Evolutionary conservation across 768 basidiomycete genomes (phyloP).

Genomic region (Mycena filopes): DNA sequence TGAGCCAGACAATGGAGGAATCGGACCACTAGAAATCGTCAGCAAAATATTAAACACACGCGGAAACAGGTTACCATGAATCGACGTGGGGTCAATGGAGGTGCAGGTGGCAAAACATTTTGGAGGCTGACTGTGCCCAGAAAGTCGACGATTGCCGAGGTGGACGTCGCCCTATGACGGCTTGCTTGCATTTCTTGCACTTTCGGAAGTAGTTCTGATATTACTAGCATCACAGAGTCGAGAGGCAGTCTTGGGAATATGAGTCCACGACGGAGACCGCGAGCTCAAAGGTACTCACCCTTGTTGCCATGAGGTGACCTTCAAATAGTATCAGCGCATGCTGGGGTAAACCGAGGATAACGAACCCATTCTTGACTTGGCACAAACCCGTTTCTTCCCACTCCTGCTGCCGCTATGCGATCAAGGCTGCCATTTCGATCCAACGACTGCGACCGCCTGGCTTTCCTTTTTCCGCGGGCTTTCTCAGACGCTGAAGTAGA

Average conservation of each 20-base stretch:
- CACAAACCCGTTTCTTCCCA: conserved; percentile 92
- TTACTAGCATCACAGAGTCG: conserved; percentile 87
- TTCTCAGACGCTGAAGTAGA: conserved; percentile 76
- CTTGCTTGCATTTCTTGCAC: conserved; percentile 83
- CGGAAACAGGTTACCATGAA: conserved; percentile 70
- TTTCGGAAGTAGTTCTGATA: conserved; percentile 88
- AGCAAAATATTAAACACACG: conserved; percentile 5
- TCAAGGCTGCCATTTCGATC: conserved; percentile 67
- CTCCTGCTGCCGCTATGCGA: conserved; percentile 69
- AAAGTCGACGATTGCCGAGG: conserved; percentile 78
- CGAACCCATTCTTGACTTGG: conserved; percentile 97
- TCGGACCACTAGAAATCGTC: conserved; percentile 81
- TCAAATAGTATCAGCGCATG: not conserved
- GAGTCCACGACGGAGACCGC: conserved; percentile 18
- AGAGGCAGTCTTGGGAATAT: conserved; percentile 75
- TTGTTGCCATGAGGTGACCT: conserved; percentile 97
- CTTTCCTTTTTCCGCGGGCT: conserved; percentile 91
- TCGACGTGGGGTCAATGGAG: conserved; percentile 71
- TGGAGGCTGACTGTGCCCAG: conserved; percentile 74
- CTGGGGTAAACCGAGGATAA: conserved; percentile 11
- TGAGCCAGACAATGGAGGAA: conserved; percentile 90
- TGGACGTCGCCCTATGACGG: conserved; percentile 69
- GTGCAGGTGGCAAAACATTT: conserved; percentile 78
- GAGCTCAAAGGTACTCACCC: conserved; percentile 62
- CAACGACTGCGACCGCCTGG: conserved; percentile 67